Conservation (phyloP, 345 rosid species). For the Populus deltoides region DNA sequence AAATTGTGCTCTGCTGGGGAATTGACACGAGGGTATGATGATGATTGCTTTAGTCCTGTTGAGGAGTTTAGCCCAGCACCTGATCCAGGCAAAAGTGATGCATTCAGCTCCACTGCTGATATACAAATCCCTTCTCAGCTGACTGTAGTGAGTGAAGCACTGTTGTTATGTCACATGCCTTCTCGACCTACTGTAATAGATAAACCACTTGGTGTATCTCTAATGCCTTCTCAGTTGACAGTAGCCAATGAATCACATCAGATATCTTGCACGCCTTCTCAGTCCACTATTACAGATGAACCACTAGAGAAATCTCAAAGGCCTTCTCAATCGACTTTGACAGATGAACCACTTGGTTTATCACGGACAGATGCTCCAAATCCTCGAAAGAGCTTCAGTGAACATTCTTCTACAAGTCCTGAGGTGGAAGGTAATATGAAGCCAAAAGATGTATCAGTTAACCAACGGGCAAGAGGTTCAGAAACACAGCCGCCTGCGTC, state of each 20-base stretch:
- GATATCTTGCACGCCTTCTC: slow-evolving; percentile 20
- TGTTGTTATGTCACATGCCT: slow-evolving; percentile 6
- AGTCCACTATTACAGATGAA: slow-evolving; percentile 1
- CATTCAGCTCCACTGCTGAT: slow-evolving; percentile 72
- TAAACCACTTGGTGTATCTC: slow-evolving; percentile 3
- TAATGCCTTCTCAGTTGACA: slow-evolving; percentile 1
- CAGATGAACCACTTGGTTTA: neutral
- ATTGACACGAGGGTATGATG: slow-evolving; percentile 57
- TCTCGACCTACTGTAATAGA: slow-evolving; percentile 1
- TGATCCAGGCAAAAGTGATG: slow-evolving; percentile 59
- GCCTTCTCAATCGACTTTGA: no score
- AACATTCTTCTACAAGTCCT: slow-evolving; percentile 42
- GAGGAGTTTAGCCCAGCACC: slow-evolving; percentile 59
- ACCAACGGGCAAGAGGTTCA: slow-evolving; percentile 47
- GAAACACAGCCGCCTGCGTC: slow-evolving; percentile 47
- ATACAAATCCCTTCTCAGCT: slow-evolving; percentile 36
- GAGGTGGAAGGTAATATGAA: slow-evolving; percentile 40
- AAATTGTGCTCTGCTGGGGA: slow-evolving; percentile 44
- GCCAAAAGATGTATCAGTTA: slow-evolving; percentile 43
- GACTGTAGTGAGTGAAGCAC: neutral
- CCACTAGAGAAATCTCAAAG: neutral
- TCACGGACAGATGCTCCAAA: slow-evolving; percentile 24
- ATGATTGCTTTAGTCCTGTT: slow-evolving; percentile 77
- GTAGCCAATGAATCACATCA: neutral
- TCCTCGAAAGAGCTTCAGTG: slow-evolving; percentile 38